Base-by-base conservation (phyloP, 805 yeast species). In the Maudiozyma barnettii region DNA sequence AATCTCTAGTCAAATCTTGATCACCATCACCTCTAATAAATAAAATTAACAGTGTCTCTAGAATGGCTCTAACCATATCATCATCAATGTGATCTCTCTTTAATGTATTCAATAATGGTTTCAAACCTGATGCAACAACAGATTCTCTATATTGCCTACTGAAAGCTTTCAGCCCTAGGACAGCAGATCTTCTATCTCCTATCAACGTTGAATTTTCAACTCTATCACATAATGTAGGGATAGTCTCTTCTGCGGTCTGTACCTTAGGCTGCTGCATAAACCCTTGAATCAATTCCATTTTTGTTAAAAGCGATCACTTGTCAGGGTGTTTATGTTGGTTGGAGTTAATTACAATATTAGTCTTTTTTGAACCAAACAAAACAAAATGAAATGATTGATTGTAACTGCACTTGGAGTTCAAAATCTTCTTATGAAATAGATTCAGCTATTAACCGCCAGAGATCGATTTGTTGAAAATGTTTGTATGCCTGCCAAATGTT, bases 131-230 rank as follows among this genome's bases (percentile, higher is more conserved):
- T 33, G 95, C 95, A 41, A 90, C 87, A 1, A 93, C 97, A 2
- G 82, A 72, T 64, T 93, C 99, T 51, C 99, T 71, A 62, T 83
- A 88, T 56, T 88, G 87, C 47, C 97, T 74, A 50, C 95, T 79
- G 62, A 88, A 89, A 39, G 95, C 85, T 60, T 91, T 90, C 52
- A 93, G 70, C 0, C 95, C 91, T 35, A 91, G 72, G 4, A 91
- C 85, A 0, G 98, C 98, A 1, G 96, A 91, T 46, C 95, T 71
- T 51, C 97, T 73, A 66, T 93, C 99, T 26, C 84, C 79, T 2
- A 93, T 73, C 51, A 85, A 66, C 0, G 84, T 82, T 3, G 97
- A 82, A 66, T 93, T 88, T 40, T 81, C 78, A 47, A 91, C 75
- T 39, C 98, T 72, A 61, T 95, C 96, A 55, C 96, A 86, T 40